Base-by-base conservation (phyloP, 805 yeast species). In the Metschnikowia arizonensis region DNA sequence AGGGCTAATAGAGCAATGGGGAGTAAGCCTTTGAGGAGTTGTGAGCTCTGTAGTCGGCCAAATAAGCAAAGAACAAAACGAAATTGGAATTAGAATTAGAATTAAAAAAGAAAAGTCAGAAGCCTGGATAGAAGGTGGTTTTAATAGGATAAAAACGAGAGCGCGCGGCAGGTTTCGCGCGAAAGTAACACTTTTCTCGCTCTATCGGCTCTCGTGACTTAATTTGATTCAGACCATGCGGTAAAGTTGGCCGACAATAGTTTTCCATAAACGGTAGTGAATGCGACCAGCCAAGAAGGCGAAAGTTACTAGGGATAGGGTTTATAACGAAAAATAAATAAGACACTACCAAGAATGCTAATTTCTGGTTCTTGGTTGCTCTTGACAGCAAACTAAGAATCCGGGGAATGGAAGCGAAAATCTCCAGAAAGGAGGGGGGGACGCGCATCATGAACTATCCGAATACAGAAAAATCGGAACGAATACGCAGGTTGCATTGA, bases 141-240 rank as follows among this genome's bases (percentile, higher is more conserved):
- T 39, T 29, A 37, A 23, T 21, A 15, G 34, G 26, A 39, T 11
- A 31, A 23, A 30, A 33, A n/a, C n/a, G n/a, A n/a, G 28, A 30
- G 28, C 29, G 42, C 42, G 42, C 34, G 34, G 33, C 42, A 30
- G 28, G 19, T n/a, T 17, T 26, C 32, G 40, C 40, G 40, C 40
- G 25, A 18, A 37, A 17, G 40, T 26, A 28, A 25, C 40, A 23
- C 32, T 14, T 18, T 26, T 26, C 26, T 37, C 32, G 33, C 40
- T 37, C 9, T 18, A 28, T 14, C 33, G 40, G 40, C 32, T 14
- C 32, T 9, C 9, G 32, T 12, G 17, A 19, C 32, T 26, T 24
- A n/a, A 26, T 12, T 37, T 26, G 9, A 4, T 12, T 18, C 24
- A 33, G 23, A 18, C 25, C 32, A 19, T 26, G 40, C 40, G 24